A percentile compares a stretch with the other conserved stretches of the same genome.
These are phyloP conservation scores for Elsinoe australis DNA, from an alignment of 2,329 filamentous ascomycete genomes.

Conservation along the genomic window DNA sequence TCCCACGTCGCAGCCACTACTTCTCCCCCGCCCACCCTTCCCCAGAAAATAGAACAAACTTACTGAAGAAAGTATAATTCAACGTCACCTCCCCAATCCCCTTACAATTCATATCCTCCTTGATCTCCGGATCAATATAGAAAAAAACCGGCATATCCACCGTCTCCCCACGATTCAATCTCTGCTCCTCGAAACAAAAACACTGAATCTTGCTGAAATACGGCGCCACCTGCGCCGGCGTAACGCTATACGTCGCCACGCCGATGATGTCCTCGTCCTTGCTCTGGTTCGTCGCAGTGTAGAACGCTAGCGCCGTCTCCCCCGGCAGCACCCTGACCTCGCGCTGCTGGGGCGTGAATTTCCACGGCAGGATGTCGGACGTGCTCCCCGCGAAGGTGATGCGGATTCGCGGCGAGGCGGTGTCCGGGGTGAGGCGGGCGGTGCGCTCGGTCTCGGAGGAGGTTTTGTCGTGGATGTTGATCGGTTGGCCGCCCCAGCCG, in stretches of 20 bases:
- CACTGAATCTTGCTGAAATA: slow-evolving; percentile 99
- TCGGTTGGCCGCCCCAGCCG: slow-evolving; percentile 86
- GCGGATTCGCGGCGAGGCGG: slow-evolving; percentile 71
- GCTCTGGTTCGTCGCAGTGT: slow-evolving; percentile 88
- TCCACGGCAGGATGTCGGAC: slow-evolving; percentile 93
- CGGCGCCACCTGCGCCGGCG: slow-evolving; percentile 86
- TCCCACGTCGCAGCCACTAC: too few relatives aligned
- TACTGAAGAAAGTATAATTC: slow-evolving; percentile 98
- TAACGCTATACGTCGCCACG: slow-evolving; percentile 95
- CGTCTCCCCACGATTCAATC: slow-evolving; percentile 87
- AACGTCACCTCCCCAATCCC: slow-evolving; percentile 91
- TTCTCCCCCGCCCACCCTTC: neutral
- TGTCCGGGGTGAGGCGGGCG: slow-evolving; percentile 70
- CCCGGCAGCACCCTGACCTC: slow-evolving; percentile 93
- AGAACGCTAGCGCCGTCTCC: slow-evolving; percentile 94
- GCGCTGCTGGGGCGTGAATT: slow-evolving; percentile 91
- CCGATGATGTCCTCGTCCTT: slow-evolving; percentile 85
- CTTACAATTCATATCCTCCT: slow-evolving; percentile 86
- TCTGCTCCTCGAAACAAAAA: slow-evolving; percentile 96
- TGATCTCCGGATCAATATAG: slow-evolving; percentile 92
- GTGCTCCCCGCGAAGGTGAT: slow-evolving; percentile 96
- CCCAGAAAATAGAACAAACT: too few relatives aligned
- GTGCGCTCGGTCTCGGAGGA: slow-evolving; percentile 50
- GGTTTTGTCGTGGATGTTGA: slow-evolving; percentile 57
- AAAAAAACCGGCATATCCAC: slow-evolving; percentile 99